Evolutionary conservation across 2,329 filamentous ascomycete species (phyloP).

Genomic region (Colletotrichum cordylinicola): DNA sequence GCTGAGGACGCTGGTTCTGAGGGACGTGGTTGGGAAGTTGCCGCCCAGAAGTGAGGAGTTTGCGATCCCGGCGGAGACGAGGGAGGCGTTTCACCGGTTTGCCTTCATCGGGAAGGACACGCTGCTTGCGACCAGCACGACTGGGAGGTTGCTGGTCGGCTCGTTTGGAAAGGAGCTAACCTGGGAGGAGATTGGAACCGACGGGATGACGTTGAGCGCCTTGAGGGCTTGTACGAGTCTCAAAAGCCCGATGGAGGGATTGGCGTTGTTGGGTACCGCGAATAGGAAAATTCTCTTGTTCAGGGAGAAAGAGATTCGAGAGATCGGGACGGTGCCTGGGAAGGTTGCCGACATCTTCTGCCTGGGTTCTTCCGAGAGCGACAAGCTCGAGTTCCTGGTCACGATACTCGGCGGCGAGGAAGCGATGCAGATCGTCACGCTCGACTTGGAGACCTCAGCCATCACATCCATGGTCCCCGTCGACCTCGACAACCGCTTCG

Average conservation of each 20-base stretch:
- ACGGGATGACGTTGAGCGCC: slow-evolving; percentile 38
- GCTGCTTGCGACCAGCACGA: slow-evolving; percentile 64
- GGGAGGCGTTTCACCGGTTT: slow-evolving; percentile 64
- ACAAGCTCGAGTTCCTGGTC: slow-evolving; percentile 43
- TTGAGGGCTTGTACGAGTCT: slow-evolving; percentile 55
- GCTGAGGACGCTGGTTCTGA: slow-evolving; percentile 33
- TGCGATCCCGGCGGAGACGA: slow-evolving; percentile 23
- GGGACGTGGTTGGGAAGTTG: slow-evolving; percentile 33
- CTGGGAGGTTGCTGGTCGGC: slow-evolving; percentile 63
- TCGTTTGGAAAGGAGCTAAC: slow-evolving; percentile 32
- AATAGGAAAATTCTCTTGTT: slow-evolving; percentile 55
- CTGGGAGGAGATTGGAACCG: slow-evolving; percentile 50
- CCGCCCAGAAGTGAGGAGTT: slow-evolving; percentile 35
- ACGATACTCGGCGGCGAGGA: slow-evolving; percentile 51
- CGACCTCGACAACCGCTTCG: slow-evolving; percentile 53
- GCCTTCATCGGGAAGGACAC: slow-evolving; percentile 61
- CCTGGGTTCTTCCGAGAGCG: slow-evolving; percentile 27
- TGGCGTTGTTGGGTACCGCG: slow-evolving; percentile 54
- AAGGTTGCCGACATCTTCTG: slow-evolving; percentile 59
- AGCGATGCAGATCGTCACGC: slow-evolving; percentile 45
- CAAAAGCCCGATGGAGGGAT: slow-evolving; percentile 40
- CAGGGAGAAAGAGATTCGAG: slow-evolving; percentile 33
- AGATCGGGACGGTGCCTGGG: slow-evolving; percentile 45
- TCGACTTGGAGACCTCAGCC: slow-evolving; percentile 36
- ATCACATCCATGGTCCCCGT: slow-evolving; percentile 35